Base-by-base conservation (phyloP, 2,329 filamentous ascomycete genomes). In the Cytospora chrysosperma region DNA sequence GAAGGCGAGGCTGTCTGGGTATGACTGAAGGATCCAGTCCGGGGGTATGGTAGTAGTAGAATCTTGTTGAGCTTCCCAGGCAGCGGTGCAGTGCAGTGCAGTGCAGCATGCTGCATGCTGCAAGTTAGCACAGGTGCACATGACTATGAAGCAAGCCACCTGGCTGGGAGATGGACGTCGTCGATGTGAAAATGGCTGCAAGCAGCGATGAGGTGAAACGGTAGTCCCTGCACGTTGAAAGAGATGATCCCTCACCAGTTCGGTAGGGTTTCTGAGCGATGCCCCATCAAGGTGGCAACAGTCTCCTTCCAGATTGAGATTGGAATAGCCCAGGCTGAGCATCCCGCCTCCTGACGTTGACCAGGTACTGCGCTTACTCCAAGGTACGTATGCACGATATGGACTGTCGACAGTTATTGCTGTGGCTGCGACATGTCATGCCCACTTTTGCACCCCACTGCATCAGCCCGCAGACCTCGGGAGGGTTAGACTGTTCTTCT, bases 171-270 rank as follows among this genome's bases (percentile, higher is more conserved):
- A 21, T 24, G 28, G n/a, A 30, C 5, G 19, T 10, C 13, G 50
- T 52, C 24, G 58, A 26, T 10, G 49, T 28, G 57, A 27, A 50
- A 49, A 32, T 37, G 34, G 37, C 9, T 32, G 52, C 30, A 37
- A 47, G 50, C 58, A 54, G 50, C 47, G 50, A 54, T 26, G 54
- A 49, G 59, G 59, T 61, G 59, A 61, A 61, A 61, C 59, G 27
- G 37, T 13, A 28, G 55, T 49, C 51, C 59, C 51, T 55, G 59
- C 59, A 61, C 40, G 51, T 61, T 43, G 59, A 55, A 43, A 32
- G 51, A 55, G 51, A 43, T 37, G 59, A 47, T 61, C 54, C 59
- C 51, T 47, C 51, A 43, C 37, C 59, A 51, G 19, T 49, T 37
- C 37, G 59, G 59, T 51, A 40, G 59, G 37, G 47, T 61, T 27